phyloP scores from a whole-genome alignment of 306 rosid genomes.

The Chamaecrista fasciculata region DNA sequence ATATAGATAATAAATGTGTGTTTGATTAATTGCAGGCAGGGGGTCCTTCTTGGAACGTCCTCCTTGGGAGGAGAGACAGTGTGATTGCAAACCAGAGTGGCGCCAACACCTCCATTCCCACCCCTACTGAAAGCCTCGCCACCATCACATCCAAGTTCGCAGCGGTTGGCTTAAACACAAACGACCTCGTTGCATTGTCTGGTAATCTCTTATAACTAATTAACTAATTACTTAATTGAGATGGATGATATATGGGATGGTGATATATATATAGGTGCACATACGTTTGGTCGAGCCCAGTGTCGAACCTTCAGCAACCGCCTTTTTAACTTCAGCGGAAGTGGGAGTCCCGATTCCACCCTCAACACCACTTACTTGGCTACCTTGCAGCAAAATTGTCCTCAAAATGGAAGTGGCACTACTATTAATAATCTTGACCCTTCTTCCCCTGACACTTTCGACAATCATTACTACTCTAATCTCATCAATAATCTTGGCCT shows the following conservation, averaged over 20 bases:
- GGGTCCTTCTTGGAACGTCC: conserved; percentile 70
- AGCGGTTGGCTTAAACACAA: conserved; percentile 56
- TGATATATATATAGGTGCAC: conserved; percentile 52
- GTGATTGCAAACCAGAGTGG: conserved; percentile 61
- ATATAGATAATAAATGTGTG: too few relatives aligned
- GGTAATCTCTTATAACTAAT: too few relatives aligned
- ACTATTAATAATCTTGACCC: conserved; percentile 52
- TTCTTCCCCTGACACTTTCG: conserved; percentile 48
- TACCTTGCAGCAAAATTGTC: conserved; percentile 54
- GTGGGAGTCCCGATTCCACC: conserved; percentile 56
- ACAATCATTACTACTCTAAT: conserved; percentile 59
- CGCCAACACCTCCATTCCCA: conserved; percentile 57
- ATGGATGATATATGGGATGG: too few relatives aligned
- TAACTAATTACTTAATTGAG: too few relatives aligned
- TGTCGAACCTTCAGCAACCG: conserved; percentile 51
- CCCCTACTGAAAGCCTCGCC: conserved; percentile 52
- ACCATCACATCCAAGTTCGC: conserved; percentile 60
- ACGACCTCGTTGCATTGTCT: conserved; percentile 67
- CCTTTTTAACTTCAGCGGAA: conserved; percentile 52
- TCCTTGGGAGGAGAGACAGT: conserved; percentile 69
- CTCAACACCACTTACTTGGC: conserved; percentile 47
- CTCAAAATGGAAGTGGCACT: conserved; percentile 50
- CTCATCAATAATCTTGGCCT: conserved; percentile 49
- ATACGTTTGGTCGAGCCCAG: conserved; percentile 72
- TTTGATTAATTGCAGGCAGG: conserved; percentile 71